A percentile compares a stretch with the other conserved stretches of the same genome.
These are phyloP conservation scores for Mucor mucedo DNA, from an alignment of 371 early-diverging fungal species.

Conservation along the genomic window DNA sequence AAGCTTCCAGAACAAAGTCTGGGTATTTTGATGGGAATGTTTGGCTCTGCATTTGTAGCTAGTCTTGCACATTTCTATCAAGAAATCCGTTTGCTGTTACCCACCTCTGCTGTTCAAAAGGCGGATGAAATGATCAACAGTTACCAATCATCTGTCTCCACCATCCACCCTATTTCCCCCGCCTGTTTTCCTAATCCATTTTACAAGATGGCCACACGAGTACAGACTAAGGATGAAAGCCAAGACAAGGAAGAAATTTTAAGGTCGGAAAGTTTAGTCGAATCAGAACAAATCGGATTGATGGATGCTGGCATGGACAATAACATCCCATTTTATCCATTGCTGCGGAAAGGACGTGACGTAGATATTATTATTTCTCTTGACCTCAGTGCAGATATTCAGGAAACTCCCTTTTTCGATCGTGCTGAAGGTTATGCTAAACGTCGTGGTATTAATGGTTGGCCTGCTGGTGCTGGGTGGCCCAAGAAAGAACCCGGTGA, in stretches of 20 bases:
- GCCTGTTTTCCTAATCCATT: constrained; percentile 64
- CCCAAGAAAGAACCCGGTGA: constrained; percentile 30
- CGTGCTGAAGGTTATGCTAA: constrained; percentile 65
- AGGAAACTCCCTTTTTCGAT: constrained; percentile 67
- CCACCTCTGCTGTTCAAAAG: constrained; percentile 34
- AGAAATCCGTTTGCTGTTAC: constrained; percentile 56
- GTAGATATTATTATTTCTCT: constrained; percentile 74
- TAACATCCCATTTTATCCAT: constrained; percentile 76
- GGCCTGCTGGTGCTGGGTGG: constrained; percentile 56
- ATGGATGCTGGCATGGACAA: constrained; percentile 83
- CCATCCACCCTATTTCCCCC: constrained; percentile 60
- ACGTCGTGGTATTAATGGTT: constrained; percentile 56
- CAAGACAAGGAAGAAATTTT: constrained; percentile 15
- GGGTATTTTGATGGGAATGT: constrained; percentile 62
- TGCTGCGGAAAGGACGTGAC: constrained; percentile 65
- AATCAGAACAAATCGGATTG: constrained; percentile 50
- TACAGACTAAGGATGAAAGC: constrained; percentile 9
- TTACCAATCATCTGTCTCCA: constrained; percentile 51
- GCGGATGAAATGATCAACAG: constrained; percentile 46
- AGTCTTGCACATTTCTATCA: constrained; percentile 68
- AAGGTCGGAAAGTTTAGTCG: constrained; percentile 28
- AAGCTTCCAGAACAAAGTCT: constrained; percentile 67
- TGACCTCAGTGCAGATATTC: constrained; percentile 76
- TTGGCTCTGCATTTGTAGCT: constrained; percentile 73
- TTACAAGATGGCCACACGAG: constrained; percentile 30